Evolutionary conservation across 2,329 filamentous ascomycete genomes (phyloP), one percentile per base, ranked within the genome.

Genomic region (Plectosphaerella plurivora): DNA sequence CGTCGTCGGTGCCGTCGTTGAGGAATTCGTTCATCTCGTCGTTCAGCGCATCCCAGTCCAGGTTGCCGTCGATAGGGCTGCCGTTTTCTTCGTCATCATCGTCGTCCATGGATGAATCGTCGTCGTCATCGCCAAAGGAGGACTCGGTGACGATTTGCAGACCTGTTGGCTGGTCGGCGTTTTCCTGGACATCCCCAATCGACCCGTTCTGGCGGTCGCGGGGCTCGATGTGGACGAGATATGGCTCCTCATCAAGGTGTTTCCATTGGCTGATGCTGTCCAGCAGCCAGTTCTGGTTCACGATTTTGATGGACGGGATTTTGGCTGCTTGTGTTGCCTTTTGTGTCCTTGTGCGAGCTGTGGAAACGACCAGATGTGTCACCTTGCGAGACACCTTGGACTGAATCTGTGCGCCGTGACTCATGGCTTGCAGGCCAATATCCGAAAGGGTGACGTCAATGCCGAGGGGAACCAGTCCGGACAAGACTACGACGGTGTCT

Each of bases 301-400:
- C 94, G 53, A 99, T 96, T 66, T 91, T 92, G 68, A 97, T 89
- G 49, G 84, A 83, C 0, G 87, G 77, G 51, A 91, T 88, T 57
- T 86, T 84, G 14, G 89, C 86, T 0, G 94, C 94, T 68, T 92
- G 87, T 47, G 89, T 87, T 44, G 97, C 91, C 71, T 99, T 99
- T 50, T 90, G 87, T 0, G 94, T 97, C 20, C 92, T 85, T 33
- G 88, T 88, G 22, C 87, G 78, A 15, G 82, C 77, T 16, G 82
- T 83, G 49, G 83, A 86, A 9, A 88, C 85, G 3, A 92, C 87
- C 5, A 92, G 78, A 66, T 92, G 89, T 0, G 88, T 91, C 14
- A 89, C 79, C 51, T 80, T 81, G 33, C 76, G 75, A 2, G 78
- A 79, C 8, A 92, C 75, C 35, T 74, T 78, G 16, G 75, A 76